Conservation (phyloP, 371 early-diverging fungal species). For the Mucor ambiguus region DNA sequence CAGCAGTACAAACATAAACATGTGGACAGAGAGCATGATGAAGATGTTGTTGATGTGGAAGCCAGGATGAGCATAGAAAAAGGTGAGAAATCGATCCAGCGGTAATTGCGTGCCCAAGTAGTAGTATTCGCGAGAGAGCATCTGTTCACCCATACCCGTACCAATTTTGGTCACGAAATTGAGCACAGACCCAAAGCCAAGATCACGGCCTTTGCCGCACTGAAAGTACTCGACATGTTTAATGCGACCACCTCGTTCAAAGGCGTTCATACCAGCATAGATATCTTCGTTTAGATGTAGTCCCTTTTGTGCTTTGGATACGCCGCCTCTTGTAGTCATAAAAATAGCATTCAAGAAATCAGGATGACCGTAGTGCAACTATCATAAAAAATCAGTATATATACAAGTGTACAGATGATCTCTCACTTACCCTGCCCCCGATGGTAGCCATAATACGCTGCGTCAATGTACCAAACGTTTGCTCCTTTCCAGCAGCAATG, state of each 20-base stretch:
- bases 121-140: constrained; percentile 90
- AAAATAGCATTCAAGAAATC: constrained; percentile 89
- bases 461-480: constrained; percentile 87
- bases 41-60: constrained; percentile 93
- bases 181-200: constrained; percentile 88
- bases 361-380: constrained; percentile 90
- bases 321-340: constrained; percentile 88
- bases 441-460: constrained; percentile 88
- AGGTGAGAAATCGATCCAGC: constrained; percentile 84
- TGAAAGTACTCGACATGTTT: constrained; percentile 92
- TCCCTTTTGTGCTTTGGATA: constrained; percentile 90
- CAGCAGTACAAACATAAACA: constrained; percentile 83
- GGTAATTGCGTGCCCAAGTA: constrained; percentile 85
- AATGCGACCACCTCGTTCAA: constrained; percentile 84
- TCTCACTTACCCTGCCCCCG: constrained; percentile 62
- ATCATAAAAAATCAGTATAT: background rate
- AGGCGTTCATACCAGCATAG: constrained; percentile 91
- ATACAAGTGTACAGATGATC: background rate
- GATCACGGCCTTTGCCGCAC: constrained; percentile 92
- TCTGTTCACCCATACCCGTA: constrained; percentile 93
- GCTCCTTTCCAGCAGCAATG: constrained; percentile 91
- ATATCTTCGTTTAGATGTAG: constrained; percentile 94
- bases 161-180: constrained; percentile 91
- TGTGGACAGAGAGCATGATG: constrained; percentile 84
- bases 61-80: constrained; percentile 89